Evolutionary conservation across 805 yeast species (phyloP).

Genomic region (Candida sanyiensis): DNA sequence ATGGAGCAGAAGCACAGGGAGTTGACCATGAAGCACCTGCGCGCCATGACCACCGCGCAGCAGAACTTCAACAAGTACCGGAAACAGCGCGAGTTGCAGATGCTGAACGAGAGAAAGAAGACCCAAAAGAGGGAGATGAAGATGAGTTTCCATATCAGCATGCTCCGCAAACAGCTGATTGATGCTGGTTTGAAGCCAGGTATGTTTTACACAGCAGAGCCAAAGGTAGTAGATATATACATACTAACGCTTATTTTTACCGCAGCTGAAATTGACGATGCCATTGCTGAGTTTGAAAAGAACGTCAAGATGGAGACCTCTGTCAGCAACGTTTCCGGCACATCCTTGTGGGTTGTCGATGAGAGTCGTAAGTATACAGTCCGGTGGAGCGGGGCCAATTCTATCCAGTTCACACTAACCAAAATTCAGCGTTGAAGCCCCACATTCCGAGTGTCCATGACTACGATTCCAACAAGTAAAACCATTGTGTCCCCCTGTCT

Average conservation of each 20-base stretch:
- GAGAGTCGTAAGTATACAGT: constrained; percentile 27
- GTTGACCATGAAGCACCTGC: constrained; percentile 29
- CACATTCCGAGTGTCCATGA: constrained; percentile 57
- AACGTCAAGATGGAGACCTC: constrained; percentile 54
- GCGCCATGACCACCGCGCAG: constrained; percentile 34
- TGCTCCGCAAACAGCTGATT: constrained; percentile 53
- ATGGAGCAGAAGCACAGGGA: constrained; percentile 30
- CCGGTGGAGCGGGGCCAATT: background rate
- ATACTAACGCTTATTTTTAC: constrained; percentile 11
- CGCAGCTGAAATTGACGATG: constrained; percentile 45
- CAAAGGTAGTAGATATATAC: too few relatives aligned
- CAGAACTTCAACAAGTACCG: constrained; percentile 44
- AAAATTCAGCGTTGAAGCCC: constrained; percentile 33
- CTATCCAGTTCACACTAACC: background rate
- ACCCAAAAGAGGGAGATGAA: constrained; percentile 46
- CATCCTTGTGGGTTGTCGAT: constrained; percentile 55
- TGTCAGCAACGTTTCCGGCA: constrained; percentile 48
- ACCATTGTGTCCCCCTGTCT: background rate
- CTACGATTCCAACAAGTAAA: constrained; percentile 40
- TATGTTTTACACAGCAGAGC: constrained; percentile 10
- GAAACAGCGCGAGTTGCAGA: constrained; percentile 46
- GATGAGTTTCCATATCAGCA: constrained; percentile 62
- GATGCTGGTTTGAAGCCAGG: constrained; percentile 55
- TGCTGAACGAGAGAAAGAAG: constrained; percentile 46
- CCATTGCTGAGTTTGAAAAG: constrained; percentile 48